Conservation (phyloP, 345 rosid genomes). For the Draba incana region DNA sequence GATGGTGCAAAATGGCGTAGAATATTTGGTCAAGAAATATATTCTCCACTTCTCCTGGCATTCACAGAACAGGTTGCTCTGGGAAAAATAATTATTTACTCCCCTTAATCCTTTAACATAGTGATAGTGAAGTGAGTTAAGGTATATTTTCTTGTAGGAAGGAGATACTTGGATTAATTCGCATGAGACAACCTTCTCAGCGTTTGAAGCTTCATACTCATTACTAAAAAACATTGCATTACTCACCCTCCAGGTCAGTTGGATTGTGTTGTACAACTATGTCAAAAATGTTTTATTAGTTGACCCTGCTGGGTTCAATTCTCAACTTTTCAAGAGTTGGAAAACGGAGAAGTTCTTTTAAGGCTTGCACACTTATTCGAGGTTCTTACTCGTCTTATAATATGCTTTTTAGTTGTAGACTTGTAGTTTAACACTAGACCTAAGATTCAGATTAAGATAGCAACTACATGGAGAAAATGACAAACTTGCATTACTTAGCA, state of each 20-base stretch:
- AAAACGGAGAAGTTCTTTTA: slow-evolving; percentile 71
- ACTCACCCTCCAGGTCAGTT: slow-evolving; percentile 81
- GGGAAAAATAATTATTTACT: background rate
- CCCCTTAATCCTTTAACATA: too few relatives aligned
- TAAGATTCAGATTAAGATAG: background rate
- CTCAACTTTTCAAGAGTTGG: slow-evolving; percentile 62
- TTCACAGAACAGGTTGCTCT: slow-evolving; percentile 78
- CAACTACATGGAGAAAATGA: slow-evolving; percentile 6
- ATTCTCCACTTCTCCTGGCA: slow-evolving; percentile 85
- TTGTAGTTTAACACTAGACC: background rate
- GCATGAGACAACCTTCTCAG: slow-evolving; percentile 61
- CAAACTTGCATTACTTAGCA: slow-evolving; percentile 4
- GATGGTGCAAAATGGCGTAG: slow-evolving; percentile 98
- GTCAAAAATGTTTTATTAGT: background rate
- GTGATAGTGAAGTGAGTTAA: slow-evolving; percentile 18
- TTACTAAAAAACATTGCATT: slow-evolving; percentile 76
- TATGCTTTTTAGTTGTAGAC: slow-evolving; percentile 16
- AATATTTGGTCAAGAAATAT: slow-evolving; percentile 79
- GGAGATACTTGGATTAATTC: slow-evolving; percentile 61
- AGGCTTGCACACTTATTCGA: slow-evolving; percentile 93
- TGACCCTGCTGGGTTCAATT: slow-evolving; percentile 8
- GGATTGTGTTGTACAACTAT: background rate
- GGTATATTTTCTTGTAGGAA: slow-evolving; percentile 52
- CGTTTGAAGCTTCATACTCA: slow-evolving; percentile 68
- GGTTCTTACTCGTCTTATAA: slow-evolving; percentile 49